Evolutionary conservation across 345 rosid species (phyloP), one percentile per base, ranked within the genome.

Genomic region (Camelina laxa): DNA sequence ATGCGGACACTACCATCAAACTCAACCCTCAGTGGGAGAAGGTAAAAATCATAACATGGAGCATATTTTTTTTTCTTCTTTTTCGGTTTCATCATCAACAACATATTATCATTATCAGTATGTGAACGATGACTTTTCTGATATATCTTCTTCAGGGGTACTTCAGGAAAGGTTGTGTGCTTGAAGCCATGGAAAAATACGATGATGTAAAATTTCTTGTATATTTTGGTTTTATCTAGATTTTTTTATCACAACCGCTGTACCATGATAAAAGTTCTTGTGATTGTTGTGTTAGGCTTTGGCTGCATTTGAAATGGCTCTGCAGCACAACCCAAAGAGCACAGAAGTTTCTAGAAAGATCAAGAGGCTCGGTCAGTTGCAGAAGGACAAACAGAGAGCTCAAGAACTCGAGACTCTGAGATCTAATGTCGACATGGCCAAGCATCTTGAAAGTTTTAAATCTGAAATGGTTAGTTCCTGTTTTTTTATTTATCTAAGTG

Each of bases 21-120:
- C 67, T 95, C 59, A 95, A 90, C 16, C 99, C 97, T 21, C 85
- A 85, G 60, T 95, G 99, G 99, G 98, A 95, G 75, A 95, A 95
- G 97, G 98, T 88, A 77, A 69, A 69, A 9, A 22, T 65, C 33
- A 16, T 56, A 65, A 50, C 56, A 10, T 51, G 57, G 57, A 60
- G n/a, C 3, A 9, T 31, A 41, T 22, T 35, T 16, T 56, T 9
- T 11, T 15, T 21, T 31, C 4, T 39, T 27, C 0, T 15, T 42
- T 36, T 55, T 27, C 31, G 51, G 55, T 42, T 42, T 30, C 22
- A 41, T 53, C 44, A 4, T 3, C 20, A 8, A 19, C 45, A 4
- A 14, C 36, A 6, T 16, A 21, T 55, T 24, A 14, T 16, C 42
- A 7, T 41, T 8, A 13, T 49, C 54, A 15, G 19, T 62, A 14